Percentiles rank a stretch among this genome's conserved stretches.
These are phyloP conservation scores for Xylaria castorea DNA, from an alignment of 495 filamentous ascomycete genomes.

Conservation along the genomic window DNA sequence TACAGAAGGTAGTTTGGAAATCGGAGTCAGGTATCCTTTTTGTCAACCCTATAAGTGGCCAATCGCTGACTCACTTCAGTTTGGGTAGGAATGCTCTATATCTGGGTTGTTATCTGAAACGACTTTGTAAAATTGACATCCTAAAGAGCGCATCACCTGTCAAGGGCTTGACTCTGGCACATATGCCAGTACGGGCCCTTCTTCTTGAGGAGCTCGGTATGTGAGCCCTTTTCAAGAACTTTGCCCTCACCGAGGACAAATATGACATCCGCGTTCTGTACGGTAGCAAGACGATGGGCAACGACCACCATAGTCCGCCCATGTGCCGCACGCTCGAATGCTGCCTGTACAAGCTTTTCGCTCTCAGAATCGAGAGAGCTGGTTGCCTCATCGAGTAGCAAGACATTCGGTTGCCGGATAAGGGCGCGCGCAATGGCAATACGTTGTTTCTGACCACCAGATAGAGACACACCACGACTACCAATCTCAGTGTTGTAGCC, in stretches of 20 bases:
- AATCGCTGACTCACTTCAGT: not conserved
- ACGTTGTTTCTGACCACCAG: slow-evolving; percentile 83
- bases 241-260: slow-evolving; percentile 63
- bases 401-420: slow-evolving; percentile 71
- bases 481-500: slow-evolving; percentile 71
- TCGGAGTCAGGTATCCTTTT: not conserved
- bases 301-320: slow-evolving; percentile 79
- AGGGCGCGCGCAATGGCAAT: slow-evolving; percentile 81
- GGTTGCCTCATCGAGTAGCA: slow-evolving; percentile 86
- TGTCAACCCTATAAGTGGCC: not conserved
- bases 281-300: slow-evolving; percentile 67
- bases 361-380: slow-evolving; percentile 77
- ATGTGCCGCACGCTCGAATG: slow-evolving; percentile 69
- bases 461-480: slow-evolving; percentile 69
- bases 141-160: slow-evolving; percentile 27
- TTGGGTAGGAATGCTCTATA: not conserved
- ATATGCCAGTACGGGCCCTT: slow-evolving; percentile 63
- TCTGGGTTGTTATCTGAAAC: not conserved
- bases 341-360: slow-evolving; percentile 76
- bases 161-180: slow-evolving; percentile 45
- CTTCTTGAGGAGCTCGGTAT: slow-evolving; percentile 57
- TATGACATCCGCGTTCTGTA: slow-evolving; percentile 66
- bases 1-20: not conserved
- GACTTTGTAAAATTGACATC: not conserved
- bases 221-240: slow-evolving; percentile 64